Evolutionary conservation across 139 green algal species (phyloP).

Genomic region (Edaphochlamys debaryana): DNA sequence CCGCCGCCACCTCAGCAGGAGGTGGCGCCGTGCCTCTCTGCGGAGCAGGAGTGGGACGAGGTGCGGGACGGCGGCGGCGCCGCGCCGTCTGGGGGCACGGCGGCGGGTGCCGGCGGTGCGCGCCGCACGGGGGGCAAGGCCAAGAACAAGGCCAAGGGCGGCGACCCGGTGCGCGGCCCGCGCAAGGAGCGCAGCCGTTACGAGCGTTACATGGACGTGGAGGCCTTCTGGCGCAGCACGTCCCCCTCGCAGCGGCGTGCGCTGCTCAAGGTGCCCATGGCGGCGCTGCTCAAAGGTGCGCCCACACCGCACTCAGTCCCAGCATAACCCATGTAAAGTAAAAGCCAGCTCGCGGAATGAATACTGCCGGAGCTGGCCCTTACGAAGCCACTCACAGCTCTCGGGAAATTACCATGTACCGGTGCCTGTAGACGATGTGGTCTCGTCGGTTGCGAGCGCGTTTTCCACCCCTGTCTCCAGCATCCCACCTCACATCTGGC

Average conservation of each 20-base stretch:
- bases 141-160: constrained; percentile 40
- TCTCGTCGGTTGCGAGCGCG: too few species aligned
- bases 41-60: constrained; percentile 62
- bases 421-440: too few species aligned
- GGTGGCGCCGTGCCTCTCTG: constrained; percentile 43
- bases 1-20: constrained; percentile 26
- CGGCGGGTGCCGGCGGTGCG: background rate
- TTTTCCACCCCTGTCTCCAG: too few species aligned
- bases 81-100: background rate
- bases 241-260: constrained; percentile 54
- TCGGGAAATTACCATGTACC: too few species aligned
- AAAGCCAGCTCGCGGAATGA: too few species aligned
- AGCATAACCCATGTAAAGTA: too few species aligned
- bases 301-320: too few species aligned
- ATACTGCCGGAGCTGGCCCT: too few species aligned
- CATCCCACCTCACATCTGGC: too few species aligned
- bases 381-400: too few species aligned
- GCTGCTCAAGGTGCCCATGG: constrained; percentile 69
- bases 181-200: constrained; percentile 46
- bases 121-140: constrained; percentile 18
- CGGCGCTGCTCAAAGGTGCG: constrained; percentile 49
- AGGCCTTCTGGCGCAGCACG: constrained; percentile 64
- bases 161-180: background rate
- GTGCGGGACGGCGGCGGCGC: constrained; percentile 12
- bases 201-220: constrained; percentile 60